Evolutionary conservation across 139 green algal species (phyloP), one percentile per base, ranked within the genome.

Genomic region (Eudorina sp.): DNA sequence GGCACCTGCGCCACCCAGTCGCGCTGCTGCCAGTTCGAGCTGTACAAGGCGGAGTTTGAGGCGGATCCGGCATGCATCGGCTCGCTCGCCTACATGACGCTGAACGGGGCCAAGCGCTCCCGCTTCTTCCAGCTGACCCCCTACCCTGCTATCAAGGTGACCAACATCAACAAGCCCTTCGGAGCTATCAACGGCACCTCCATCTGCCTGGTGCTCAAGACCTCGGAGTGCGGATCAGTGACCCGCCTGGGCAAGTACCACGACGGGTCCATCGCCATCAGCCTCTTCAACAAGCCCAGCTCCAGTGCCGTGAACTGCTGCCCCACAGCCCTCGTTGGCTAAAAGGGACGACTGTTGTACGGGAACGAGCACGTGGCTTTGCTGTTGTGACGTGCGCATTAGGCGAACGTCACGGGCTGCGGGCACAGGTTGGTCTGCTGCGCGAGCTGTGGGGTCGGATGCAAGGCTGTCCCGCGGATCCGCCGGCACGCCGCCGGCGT

Each of bases 31-130:
- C 13, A 76, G 27, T 87, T 88, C 55, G 66, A 77, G 25, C 78
- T 90, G 16, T 83, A 90, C 77, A 90, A 92, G 89, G 25, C 89
- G 16, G 89, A 92, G 72, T 69, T 92, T 51, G 72, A 90, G 21
- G 85, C 68, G 14, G 82, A 82, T 25, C 25, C 53, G 27, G 34
- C 1, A 9, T 92, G 89, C 85, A 3, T 38, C 14, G 48, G 23
- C 29, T 60, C 89, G 3, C 74, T 92, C 1, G 55, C 70, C 4
- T 92, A 92, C 89, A 89, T 81, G 18, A 89, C 68, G 0, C 36
- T 92, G 7, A 45, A 92, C n/a, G 85, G 80, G 58, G 43, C 34
- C 7, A 66, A 31, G 40, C 46, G 84, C 55, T 18, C 79, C 0
- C 72, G 29, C 7, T 86, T 89, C 45, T 90, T 86, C 85, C 85